A percentile compares a stretch with the other conserved stretches of the same genome.
phyloP scores from a whole-genome alignment of 768 basidiomycete genomes.

The Rhizopogon rudus region DNA sequence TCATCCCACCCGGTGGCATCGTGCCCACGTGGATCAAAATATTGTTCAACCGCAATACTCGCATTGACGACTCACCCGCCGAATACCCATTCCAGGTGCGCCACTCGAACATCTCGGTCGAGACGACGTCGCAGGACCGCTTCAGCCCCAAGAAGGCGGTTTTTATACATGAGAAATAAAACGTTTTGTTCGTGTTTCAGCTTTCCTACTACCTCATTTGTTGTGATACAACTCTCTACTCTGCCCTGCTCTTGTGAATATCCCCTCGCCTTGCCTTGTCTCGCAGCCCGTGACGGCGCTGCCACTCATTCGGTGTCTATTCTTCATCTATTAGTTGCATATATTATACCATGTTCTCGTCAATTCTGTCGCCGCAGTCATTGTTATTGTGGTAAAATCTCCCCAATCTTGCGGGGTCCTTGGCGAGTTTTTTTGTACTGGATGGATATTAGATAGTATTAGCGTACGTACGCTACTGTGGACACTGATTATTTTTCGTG shows the following conservation, averaged over 20 bases:
- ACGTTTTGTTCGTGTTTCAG: background rate
- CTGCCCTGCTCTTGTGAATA: background rate
- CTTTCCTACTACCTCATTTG: background rate
- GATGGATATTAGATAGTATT: background rate
- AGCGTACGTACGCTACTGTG: background rate
- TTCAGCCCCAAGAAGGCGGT: constrained; percentile 21
- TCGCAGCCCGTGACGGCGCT: background rate
- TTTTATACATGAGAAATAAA: constrained; percentile 24
- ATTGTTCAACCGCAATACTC: constrained; percentile 13
- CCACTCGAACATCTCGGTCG: constrained; percentile 27
- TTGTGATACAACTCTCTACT: background rate
- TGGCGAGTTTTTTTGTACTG: background rate
- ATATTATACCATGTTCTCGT: background rate
- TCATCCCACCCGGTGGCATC: constrained; percentile 65
- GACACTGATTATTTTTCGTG: background rate
- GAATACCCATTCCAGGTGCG: constrained; percentile 28
- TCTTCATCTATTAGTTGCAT: background rate
- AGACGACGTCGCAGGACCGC: constrained; percentile 22
- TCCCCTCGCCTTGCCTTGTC: background rate
- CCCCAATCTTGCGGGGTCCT: no score
- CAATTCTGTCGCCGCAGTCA: background rate
- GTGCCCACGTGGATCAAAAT: constrained; percentile 56
- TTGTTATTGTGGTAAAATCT: background rate
- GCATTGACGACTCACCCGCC: background rate
- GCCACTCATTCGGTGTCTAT: background rate